Base-by-base conservation (phyloP, 2,329 filamentous ascomycete species). In the Trichoderma citrinoviride region DNA sequence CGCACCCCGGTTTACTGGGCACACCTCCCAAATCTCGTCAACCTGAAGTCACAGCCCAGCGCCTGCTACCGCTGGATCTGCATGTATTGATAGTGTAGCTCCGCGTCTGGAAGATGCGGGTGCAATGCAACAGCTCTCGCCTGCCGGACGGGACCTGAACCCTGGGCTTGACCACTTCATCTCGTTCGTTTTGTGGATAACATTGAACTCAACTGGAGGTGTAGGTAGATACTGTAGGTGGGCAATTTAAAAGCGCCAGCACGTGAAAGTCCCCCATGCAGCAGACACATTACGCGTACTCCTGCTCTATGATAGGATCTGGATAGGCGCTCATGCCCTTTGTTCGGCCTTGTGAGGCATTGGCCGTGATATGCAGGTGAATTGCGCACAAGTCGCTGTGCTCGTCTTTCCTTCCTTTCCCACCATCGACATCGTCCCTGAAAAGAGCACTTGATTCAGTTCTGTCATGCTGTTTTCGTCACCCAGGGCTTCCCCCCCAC, bases 11-110 rank as follows among this genome's bases (percentile, higher is more conserved):
- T 52, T 27, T 52, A 14, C 43, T 19, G 19, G 17, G 7, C 19
- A 25, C 46, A 40, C 33, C 33, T 37, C 14, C 33, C 57, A 61
- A 27, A 62, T 62, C 49, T 62, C 60, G 43, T 62, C 60, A 54
- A n/a, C n/a, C n/a, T n/a, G n/a, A n/a, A 41, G 46, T 27, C 55
- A 6, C 55, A 47, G 27, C 19, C n/a, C 21, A 33, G 50, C 50
- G 29, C 50, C 55, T 47, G 55, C 23, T 27, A 21, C 41, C 43
- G 33, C 33, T 14, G 33, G 33, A 37, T 12, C 33, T 14, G 33
- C 4, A n/a, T n/a, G n/a, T n/a, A 37, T 37, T 37, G 33, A 12
- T 37, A 3, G 10, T 3, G 33, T 14, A 37, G 33, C 33, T 37
- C 33, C 14, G 33, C 33, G 12, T n/a, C 7, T 37, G 33, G 33